Conservation (phyloP, 345 rosid genomes). For the Gossypium australe region DNA sequence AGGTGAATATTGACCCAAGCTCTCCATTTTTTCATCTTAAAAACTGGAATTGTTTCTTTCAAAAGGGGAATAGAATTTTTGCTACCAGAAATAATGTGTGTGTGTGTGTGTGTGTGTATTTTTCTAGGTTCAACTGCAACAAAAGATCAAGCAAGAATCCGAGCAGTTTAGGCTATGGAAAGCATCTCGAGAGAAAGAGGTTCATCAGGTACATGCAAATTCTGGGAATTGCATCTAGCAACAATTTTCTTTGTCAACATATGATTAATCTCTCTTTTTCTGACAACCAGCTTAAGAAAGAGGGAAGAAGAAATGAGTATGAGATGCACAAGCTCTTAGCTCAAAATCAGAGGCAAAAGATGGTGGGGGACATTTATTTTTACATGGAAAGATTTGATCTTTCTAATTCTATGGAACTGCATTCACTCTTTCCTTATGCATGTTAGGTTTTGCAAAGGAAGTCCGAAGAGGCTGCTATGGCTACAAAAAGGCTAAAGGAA, state of each 20-base stretch:
- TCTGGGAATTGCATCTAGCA: background rate
- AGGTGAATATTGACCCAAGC: background rate
- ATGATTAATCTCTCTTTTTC: background rate
- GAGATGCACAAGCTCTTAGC: constrained; percentile 98
- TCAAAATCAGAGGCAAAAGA: constrained; percentile 89
- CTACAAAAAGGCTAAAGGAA: constrained; percentile 91
- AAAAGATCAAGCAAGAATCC: constrained; percentile 14
- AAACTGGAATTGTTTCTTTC: background rate
- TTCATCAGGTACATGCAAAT: constrained; percentile 64
- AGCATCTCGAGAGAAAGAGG: constrained; percentile 91
- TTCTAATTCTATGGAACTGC: constrained; percentile 12
- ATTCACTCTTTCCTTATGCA: constrained; percentile 6
- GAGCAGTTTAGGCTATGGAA: constrained; percentile 53
- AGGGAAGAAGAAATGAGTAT: constrained; percentile 89
- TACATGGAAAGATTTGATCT: background rate
- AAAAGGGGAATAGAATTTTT: background rate
- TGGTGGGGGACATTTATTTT: constrained; percentile 68
- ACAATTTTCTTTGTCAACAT: background rate
- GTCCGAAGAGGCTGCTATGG: constrained; percentile 96
- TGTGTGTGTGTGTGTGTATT: background rate
- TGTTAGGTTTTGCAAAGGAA: constrained; percentile 90
- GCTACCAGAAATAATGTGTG: background rate
- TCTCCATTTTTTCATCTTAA: background rate
- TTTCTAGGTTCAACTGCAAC: constrained; percentile 13
- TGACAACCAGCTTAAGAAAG: constrained; percentile 80